A percentile compares a stretch with the other conserved stretches of the same genome.
Evolutionary conservation across 1,284 basidiomycete species (phyloP).

Genomic region (Rhodotorula sp.): DNA sequence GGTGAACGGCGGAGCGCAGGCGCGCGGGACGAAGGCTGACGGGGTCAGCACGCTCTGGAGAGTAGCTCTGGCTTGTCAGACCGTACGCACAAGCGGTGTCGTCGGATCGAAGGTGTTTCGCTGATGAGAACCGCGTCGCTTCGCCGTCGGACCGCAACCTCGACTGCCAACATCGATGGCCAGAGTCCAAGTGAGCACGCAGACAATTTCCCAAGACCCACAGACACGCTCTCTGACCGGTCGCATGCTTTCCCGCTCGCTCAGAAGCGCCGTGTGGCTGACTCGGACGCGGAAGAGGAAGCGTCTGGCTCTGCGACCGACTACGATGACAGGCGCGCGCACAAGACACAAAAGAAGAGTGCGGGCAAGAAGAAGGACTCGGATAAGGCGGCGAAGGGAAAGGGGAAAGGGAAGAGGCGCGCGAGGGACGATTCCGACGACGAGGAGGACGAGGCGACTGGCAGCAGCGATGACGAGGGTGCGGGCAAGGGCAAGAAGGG

Average conservation of each 20-base stretch:
- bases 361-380: not conserved
- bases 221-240: not conserved
- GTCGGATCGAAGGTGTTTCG: not conserved
- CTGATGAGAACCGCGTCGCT: not conserved
- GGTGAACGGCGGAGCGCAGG: not conserved
- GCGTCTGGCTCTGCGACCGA: conserved; percentile 5
- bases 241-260: not conserved
- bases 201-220: too few species aligned
- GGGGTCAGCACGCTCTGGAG: not conserved
- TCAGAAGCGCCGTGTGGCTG: conserved; percentile 10
- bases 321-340: conserved; percentile 7
- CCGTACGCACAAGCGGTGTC: not conserved
- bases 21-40: not conserved
- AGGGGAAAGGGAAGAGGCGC: conserved; percentile 5
- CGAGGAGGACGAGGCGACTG: conserved; percentile 9
- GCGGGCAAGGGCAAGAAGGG: conserved; percentile 7
- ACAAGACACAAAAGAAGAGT: not conserved
- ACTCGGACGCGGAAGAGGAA: not conserved
- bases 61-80: not conserved
- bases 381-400: not conserved
- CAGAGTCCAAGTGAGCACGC: not conserved
- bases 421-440: conserved; percentile 1
- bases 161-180: not conserved
- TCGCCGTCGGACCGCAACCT: too few species aligned
- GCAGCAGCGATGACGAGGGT: not conserved